Base-by-base conservation (phyloP, 2,329 filamentous ascomycete species). In the Claviceps pusilla region DNA sequence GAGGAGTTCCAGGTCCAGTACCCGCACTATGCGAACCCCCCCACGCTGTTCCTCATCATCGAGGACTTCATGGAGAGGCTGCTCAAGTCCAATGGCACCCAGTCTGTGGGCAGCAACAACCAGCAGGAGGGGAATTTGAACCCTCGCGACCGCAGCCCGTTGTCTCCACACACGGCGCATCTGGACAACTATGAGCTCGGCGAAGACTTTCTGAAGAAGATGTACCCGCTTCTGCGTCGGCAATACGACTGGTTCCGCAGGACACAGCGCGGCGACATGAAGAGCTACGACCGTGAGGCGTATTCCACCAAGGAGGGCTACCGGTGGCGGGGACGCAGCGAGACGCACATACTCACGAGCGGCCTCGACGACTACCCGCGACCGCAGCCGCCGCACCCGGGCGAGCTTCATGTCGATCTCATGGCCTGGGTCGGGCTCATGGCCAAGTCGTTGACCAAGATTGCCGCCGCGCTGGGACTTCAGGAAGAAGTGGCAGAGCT, bases 341-440 rank as follows among this genome's bases (percentile, higher is more conserved):
- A 87, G 39, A 80, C 82, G 50, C 93, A 97, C 67, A 86, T 95
- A 57, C 76, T 98, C 50, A 95, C 93, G 5, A 95, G 89, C 52
- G 93, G 93, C 3, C 79, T 98, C 2, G 93, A 98, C 64, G 93
- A 98, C 71, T 98, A 97, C 66, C 93, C 93, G 51, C 87, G 93
- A 50, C 79, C 93, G 9, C 88, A 95, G 68, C 90, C 93, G 14
- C 93, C 93, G 31, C 90, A 96, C 67, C 91, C 93, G 0, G 91
- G 89, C 63, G 93, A 98, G 79, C 78, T 98, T 51, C 91, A 98
- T 67, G 84, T 94, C 35, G 93, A 98, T 69, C 76, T 97, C 53
- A 86, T 98, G 68, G 87, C 87, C 52, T 98, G 93, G 93, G 86
- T 98, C 71, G 93, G 91, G n/a, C 81, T 96, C 73, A 95, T 96